phyloP scores from a whole-genome alignment of 1,139 yeast species.

The Saccharomyces hybrid region DNA sequence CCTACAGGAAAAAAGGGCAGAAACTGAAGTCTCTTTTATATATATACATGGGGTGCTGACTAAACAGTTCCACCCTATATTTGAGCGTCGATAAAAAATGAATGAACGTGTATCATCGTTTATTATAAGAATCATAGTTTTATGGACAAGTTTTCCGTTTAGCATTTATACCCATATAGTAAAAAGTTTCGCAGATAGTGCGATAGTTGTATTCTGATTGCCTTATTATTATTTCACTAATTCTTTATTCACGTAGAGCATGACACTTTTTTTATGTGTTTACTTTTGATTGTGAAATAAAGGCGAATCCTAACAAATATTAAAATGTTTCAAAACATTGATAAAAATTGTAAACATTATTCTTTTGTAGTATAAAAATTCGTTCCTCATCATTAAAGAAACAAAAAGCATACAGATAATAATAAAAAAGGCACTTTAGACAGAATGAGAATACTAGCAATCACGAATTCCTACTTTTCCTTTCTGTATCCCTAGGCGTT shows the following conservation, averaged over 20 bases:
- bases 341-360: not conserved
- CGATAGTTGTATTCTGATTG: not conserved
- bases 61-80: not conserved
- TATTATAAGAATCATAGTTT: not conserved
- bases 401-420: no score
- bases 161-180: not conserved
- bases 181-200: not conserved
- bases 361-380: no score
- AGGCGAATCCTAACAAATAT: not conserved
- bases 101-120: not conserved
- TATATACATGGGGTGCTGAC: not conserved
- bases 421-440: no score
- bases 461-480: no score
- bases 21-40: not conserved
- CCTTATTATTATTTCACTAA: not conserved
- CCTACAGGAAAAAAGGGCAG: not conserved
- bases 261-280: not conserved
- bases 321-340: no score
- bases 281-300: not conserved
- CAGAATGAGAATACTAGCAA: no score
- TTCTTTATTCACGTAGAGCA: not conserved
- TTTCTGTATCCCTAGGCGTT: no score
- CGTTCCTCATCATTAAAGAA: no score
- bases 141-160: not conserved
- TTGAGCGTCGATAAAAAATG: no score